Base-by-base conservation (phyloP, 192 early-diverging fungal species). In the Diversispora epigaea region DNA sequence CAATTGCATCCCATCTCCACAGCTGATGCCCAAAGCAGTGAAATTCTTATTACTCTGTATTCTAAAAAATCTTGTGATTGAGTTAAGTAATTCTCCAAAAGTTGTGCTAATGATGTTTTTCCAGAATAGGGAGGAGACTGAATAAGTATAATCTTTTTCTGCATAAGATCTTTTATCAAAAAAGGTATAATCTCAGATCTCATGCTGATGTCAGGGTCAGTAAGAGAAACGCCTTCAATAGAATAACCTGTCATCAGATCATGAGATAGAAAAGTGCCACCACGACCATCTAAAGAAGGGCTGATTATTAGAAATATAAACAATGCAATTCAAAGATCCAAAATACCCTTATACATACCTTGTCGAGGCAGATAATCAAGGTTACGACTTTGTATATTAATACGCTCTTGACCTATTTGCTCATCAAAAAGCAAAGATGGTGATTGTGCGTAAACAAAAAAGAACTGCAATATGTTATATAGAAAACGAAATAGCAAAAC, bases 1-100 rank as follows among this genome's bases (percentile, higher is more conserved):
- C 11, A 68, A 44, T 25, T 41, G 4, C 68, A 40, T 19, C 55
- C 43, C 40, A 46, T n/a, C 14, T 15, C 10, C 52, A 25, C 52
- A 47, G 15, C 6, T 4, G 17, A n/a, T 65, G 22, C 63, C 76
- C 76, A 77, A 39, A 77, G 44, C 52, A 67, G 17, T 45, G 68
- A 77, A 44, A 70, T 25, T 50, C 68, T 22, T 70, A 55, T 70
- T 7, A 71, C 32, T 11, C 68, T 71, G n/a, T 1, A 56, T 14
- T 66, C 50, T 32, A 39, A 76, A 61, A 40, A 41, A 25, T 54
- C 15, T 69, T 57, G 52, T 41, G 54, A 14, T n/a, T n/a, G 54
- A 12, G 17, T 58, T 7, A 45, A 77, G n/a, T n/a, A n/a, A n/a
- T n/a, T n/a, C n/a, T n/a, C 45, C 45, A 70, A 56, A 17, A 11